Base-by-base conservation (phyloP, 148 eudicot genomes). In the Linanthus parryae region DNA sequence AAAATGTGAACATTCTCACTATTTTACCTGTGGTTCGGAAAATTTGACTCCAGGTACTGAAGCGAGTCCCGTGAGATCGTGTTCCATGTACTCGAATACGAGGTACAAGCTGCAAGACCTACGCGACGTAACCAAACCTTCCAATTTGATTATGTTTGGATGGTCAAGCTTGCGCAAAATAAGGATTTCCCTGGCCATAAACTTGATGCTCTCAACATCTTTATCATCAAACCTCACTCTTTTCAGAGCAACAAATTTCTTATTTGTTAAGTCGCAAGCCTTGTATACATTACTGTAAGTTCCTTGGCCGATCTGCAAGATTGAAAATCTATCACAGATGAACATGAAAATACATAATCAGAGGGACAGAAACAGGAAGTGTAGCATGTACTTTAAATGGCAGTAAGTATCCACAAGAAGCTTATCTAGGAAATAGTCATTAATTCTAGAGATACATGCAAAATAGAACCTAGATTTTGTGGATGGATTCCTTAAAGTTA, bases 281-380 rank as follows among this genome's bases (percentile, higher is more conserved):
- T 80, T 90, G 72, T 82, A 90, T 49, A 90, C 97, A 63, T 73
- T 90, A 56, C 97, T 90, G 60, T 90, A 90, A 52, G 95, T 90
- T 45, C 97, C 97, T 85, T 90, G 95, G 35, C 97, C 97, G 62
- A 90, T 85, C 97, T 90, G 88, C 68, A 73, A 69, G 44, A 59
- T 62, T 16, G 43, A 62, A 43, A 57, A 15, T 44, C 57, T 22
- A 77, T 53, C 57, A 52, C 38, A 34, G n/a, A 30, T 41, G 56
- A 67, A 56, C 37, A 48, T 25, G 11, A 14, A 40, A 58, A 62
- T 51, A 45, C 53, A 59, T 48, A 40, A 27, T 11, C 48, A 42
- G 17, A 25, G 12, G 1, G 40, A 28, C 17, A 9, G 17, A 15
- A 14, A 42, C 34, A 2, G 18, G 45, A 20, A 34, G 33, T 15